Conservation (phyloP, 371 early-diverging fungal genomes). For the Nematocida sp. region DNA sequence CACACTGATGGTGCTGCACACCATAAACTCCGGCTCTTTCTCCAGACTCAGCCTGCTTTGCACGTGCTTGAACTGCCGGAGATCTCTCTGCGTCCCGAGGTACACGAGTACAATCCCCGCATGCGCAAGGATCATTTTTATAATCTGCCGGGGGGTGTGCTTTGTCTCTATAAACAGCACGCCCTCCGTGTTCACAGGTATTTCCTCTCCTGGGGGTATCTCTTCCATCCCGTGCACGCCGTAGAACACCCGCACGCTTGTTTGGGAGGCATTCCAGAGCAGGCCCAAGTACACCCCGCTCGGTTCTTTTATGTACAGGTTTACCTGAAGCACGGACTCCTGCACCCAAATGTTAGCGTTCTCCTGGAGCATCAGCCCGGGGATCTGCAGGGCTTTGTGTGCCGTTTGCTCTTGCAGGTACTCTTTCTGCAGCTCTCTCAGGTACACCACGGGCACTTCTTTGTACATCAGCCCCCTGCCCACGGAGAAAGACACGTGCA, state of each 20-base stretch:
- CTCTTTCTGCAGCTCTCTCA: slow-evolving; percentile 35
- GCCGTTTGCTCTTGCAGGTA: not conserved
- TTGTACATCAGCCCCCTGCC: slow-evolving; percentile 29
- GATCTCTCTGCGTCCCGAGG: not conserved
- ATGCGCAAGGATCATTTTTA: not conserved
- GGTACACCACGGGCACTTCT: not conserved
- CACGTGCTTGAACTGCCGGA: not conserved
- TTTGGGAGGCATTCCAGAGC: not conserved
- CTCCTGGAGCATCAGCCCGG: slow-evolving; percentile 16
- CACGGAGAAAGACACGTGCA: not conserved
- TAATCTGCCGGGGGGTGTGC: not conserved
- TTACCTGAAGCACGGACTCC: not conserved
- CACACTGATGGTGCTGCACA: not conserved
- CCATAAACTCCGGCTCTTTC: not conserved
- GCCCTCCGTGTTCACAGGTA: not conserved
- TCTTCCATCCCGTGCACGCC: not conserved
- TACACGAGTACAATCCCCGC: not conserved
- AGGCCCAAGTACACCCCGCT: not conserved
- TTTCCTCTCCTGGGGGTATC: not conserved
- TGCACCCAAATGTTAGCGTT: not conserved
- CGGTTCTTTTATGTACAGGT: not conserved
- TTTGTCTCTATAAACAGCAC: not conserved
- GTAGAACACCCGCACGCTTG: slow-evolving; percentile 1
- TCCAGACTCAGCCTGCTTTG: not conserved
- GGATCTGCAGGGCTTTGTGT: not conserved